These are phyloP conservation scores for Parastagonospora nodorum DNA, from an alignment of 2,329 filamentous ascomycete species.

Conservation along the genomic window DNA sequence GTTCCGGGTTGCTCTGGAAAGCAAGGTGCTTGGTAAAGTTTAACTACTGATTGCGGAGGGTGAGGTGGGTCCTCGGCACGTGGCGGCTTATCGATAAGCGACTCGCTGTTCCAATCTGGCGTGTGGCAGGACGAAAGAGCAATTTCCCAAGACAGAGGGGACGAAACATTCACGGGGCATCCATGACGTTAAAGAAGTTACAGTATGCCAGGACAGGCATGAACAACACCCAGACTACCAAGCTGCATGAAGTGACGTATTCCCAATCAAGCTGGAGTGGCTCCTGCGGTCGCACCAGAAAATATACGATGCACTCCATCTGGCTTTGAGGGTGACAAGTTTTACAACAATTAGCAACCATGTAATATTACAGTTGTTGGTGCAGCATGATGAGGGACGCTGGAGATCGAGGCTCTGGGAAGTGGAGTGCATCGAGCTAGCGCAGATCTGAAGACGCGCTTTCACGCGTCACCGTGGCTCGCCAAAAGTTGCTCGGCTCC, in stretches of 20 bases:
- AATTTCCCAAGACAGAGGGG: too few species aligned
- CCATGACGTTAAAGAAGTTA: too few species aligned
- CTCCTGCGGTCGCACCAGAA: too few species aligned
- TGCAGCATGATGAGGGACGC: background rate
- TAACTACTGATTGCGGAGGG: background rate
- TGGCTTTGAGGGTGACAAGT: background rate
- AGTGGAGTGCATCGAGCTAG: constrained; percentile 9
- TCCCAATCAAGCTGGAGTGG: too few species aligned
- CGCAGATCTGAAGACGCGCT: constrained; percentile 27
- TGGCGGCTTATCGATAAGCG: constrained; percentile 13
- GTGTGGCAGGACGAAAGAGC: too few species aligned
- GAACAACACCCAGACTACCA: too few species aligned
- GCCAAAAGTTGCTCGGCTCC: constrained; percentile 14
- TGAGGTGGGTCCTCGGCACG: constrained; percentile 5
- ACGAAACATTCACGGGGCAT: too few species aligned
- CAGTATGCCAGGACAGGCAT: too few species aligned
- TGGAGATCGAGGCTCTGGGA: background rate
- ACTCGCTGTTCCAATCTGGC: background rate
- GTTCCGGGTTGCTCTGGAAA: background rate
- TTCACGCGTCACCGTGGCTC: constrained; percentile 30
- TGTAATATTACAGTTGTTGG: background rate
- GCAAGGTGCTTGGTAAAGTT: background rate
- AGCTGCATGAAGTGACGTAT: too few species aligned
- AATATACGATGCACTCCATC: too few species aligned
- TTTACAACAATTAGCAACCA: background rate